Evolutionary conservation across 352 stramenopile species (phyloP), one percentile per base, ranked within the genome.

Genomic region (Phytophthora sp.): DNA sequence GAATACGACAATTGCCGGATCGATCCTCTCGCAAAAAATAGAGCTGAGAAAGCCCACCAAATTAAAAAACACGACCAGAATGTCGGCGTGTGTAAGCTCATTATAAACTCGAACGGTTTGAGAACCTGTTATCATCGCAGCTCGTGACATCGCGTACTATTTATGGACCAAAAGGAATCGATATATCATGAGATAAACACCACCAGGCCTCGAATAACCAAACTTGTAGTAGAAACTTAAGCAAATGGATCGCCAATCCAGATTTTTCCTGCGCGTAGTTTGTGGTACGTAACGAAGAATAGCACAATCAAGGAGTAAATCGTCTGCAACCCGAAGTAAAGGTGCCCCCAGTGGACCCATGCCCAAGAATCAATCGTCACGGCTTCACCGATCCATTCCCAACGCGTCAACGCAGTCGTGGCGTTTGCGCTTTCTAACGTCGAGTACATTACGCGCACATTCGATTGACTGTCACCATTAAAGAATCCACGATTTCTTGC

Each of bases 231-330:
- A 2, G 57, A 73, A 5, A 70, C 57, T 20, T 55, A 57, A 7
- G 66, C 56, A 32, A 76, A 76, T 1, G 67, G 62, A 28, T 69
- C 67, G 23, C 68, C 62, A 11, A 76, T 48, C 68, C 68, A 76
- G 17, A 73, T 10, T 20, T 72, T 73, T 12, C 67, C 60, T 1
- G 21, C 30, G 1, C 28, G 41, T 1, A 73, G 3, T 27, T 52
- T 72, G 4, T 48, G 62, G 26, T 63, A 65, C 17, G 43, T 38
- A 7, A 72, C 38, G 7, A 72, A 2, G 17, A 65, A 3, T 2
- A 76, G 43, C 12, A 70, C 31, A 9, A 57, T 17, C 20, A 76
- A 50, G 6, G 48, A 69, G 5, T 51, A 20, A 0, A 72, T 31
- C 23, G 68, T 23, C 26, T 69, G 35, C 4, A 66, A 0, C 1